Evolutionary conservation across 371 early-diverging fungal genomes (phyloP), one percentile per base, ranked within the genome.

Genomic region (Haplosporangium sp.): DNA sequence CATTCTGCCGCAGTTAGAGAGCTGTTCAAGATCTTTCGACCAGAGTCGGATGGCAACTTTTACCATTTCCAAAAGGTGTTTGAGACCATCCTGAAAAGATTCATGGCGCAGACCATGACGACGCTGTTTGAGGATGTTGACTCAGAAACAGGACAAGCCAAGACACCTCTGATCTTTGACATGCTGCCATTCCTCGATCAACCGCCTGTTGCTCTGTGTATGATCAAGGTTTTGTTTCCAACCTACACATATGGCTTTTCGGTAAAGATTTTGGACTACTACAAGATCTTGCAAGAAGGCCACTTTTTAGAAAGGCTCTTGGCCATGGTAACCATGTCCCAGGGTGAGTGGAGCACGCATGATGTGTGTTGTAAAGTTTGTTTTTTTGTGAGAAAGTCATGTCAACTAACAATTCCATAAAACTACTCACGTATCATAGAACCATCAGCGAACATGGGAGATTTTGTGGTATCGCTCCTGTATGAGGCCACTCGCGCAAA

Each of bases 21-120:
- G 23, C 53, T 79, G 5, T 79, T 79, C 65, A 73, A 79, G 53
- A 62, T 79, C 46, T 79, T 79, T 48, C 58, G 66, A n/a, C 80
- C 80, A 14, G 80, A 79, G 50, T 79, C 80, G 9, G 62, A 79
- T 16, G 80, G 80, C 55, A 79, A 79, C 45, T 79, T 79, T 52
- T 60, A 79, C 42, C 80, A 79, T 41, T 79, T 79, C 51, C 73
- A 79, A 45, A 79, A 73, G 50, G 73, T 79, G 36, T 73, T 73
- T n/a, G 80, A 79, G 41, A 65, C 69, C 18, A 72, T 79, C 21
- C 38, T 79, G 14, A 72, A 69, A 55, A 79, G 73, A 60, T 79
- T 69, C 53, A 51, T 73, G 36, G 55, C 64, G 10, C 73, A 79
- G 42, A 79, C 80, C 16, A 79, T 73, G 73, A 46, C 60, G 12